Evolutionary conservation across 164 flowering plant species (phyloP).

Genomic region (grape (Vitis vinifera)): DNA sequence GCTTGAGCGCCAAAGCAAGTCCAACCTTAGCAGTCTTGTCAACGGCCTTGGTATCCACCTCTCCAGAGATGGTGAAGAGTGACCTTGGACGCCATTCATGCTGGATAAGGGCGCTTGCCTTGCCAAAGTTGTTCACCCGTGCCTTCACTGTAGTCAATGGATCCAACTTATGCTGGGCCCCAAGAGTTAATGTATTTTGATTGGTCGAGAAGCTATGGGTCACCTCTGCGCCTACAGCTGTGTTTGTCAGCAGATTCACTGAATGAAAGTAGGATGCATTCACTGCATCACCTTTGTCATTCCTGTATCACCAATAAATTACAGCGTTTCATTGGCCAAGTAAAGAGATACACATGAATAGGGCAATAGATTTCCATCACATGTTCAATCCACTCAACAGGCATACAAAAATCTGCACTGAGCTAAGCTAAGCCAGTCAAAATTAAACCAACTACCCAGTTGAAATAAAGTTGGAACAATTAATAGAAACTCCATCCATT

Average conservation of each 20-base stretch:
- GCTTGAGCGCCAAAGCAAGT: constrained; percentile 56
- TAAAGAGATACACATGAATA: no score
- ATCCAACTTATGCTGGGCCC: constrained; percentile 60
- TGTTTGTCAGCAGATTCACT: constrained; percentile 40
- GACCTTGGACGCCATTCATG: constrained; percentile 70
- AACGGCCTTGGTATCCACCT: constrained; percentile 55
- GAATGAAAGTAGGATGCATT: constrained; percentile 55
- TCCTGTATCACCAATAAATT: constrained; percentile 35
- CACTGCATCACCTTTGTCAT: constrained; percentile 52
- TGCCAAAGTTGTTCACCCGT: constrained; percentile 54
- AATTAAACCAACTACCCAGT: no score
- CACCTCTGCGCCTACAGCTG: constrained; percentile 66
- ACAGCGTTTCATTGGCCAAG: not conserved
- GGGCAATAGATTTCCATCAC: no score
- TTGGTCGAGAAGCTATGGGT: constrained; percentile 42
- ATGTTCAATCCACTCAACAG: no score
- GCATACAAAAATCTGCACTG: no score
- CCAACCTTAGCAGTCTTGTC: constrained; percentile 67
- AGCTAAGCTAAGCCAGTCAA: no score
- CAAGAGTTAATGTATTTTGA: constrained; percentile 49
- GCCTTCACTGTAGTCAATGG: constrained; percentile 58
- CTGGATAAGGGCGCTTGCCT: constrained; percentile 53
- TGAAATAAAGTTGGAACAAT: no score
- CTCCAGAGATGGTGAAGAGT: constrained; percentile 56
- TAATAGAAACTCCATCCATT: no score